phyloP scores from a whole-genome alignment of 306 rosid genomes.

The Mucuna pruriens region DNA sequence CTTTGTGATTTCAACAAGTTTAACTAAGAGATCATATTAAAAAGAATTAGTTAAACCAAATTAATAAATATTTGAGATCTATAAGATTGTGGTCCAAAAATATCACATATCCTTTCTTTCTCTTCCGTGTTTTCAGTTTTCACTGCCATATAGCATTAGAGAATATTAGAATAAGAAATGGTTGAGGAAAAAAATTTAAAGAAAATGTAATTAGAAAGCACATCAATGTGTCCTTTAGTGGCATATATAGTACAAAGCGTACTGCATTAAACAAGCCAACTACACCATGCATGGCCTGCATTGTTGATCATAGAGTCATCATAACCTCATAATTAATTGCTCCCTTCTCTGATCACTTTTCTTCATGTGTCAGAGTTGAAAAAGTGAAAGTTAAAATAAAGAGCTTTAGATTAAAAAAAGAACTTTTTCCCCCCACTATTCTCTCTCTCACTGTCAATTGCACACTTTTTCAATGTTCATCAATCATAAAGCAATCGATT shows the following conservation, averaged over 20 bases:
- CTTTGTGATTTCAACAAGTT: no score
- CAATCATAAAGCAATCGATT: conserved; percentile 99
- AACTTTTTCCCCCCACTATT: background rate
- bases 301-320: conserved; percentile 51
- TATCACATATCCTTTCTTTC: background rate
- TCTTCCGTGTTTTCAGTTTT: background rate
- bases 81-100: no score
- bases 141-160: background rate
- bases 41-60: no score
- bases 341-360: conserved; percentile 44
- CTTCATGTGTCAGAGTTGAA: conserved; percentile 47
- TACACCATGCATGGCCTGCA: conserved; percentile 50
- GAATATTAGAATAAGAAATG: background rate
- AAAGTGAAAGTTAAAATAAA: conserved; percentile 37
- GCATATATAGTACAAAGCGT: conserved; percentile 38
- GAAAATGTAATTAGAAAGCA: background rate
- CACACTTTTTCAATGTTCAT: conserved; percentile 45
- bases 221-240: conserved; percentile 12
- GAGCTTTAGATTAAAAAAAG: background rate
- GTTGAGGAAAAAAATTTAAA: background rate
- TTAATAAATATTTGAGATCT: no score
- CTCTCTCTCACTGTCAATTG: conserved; percentile 40
- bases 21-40: no score
- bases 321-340: conserved; percentile 52
- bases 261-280: conserved; percentile 38